Conservation (phyloP, 495 filamentous ascomycete genomes). For the Penicillium ucsense region DNA sequence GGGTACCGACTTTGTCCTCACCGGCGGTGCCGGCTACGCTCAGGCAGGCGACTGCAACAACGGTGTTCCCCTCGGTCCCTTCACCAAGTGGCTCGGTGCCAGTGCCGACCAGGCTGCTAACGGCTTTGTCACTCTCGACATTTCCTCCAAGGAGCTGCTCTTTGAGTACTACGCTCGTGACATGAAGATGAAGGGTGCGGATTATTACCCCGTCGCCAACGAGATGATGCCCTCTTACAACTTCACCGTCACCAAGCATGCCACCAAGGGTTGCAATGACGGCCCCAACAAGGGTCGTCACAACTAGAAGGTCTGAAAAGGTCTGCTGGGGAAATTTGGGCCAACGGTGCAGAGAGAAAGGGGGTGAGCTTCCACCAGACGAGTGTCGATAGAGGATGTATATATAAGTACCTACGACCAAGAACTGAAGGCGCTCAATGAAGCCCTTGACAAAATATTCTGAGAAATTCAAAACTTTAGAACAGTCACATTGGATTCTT, state of each 20-base stretch:
- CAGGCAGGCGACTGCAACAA: conserved; percentile 18
- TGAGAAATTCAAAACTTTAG: too few species aligned
- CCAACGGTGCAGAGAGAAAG: too few species aligned
- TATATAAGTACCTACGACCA: neutral
- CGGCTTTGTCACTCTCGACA: conserved; percentile 17
- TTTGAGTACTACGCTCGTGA: conserved; percentile 17
- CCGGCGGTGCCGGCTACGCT: conserved; percentile 10
- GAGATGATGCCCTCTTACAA: conserved; percentile 13
- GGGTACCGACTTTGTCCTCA: conserved; percentile 14
- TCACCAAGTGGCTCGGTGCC: conserved; percentile 14
- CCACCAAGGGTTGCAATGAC: too few species aligned
- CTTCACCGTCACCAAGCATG: conserved; percentile 10
- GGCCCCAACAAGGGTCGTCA: neutral
- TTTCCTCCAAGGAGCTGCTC: conserved; percentile 8
- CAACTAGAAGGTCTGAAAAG: too few species aligned
- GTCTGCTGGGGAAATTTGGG: too few species aligned
- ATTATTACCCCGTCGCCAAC: conserved; percentile 11
- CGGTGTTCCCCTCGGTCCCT: conserved; percentile 10
- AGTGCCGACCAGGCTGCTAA: conserved; percentile 10
- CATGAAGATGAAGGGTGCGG: conserved; percentile 5
- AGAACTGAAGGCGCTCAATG: neutral
- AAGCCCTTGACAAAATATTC: too few species aligned
- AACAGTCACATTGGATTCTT: too few species aligned
- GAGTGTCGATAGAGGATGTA: too few species aligned
- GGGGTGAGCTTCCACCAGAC: too few species aligned